phyloP scores from a whole-genome alignment of 495 filamentous ascomycete species.

The Hyaloscypha finlandica region DNA sequence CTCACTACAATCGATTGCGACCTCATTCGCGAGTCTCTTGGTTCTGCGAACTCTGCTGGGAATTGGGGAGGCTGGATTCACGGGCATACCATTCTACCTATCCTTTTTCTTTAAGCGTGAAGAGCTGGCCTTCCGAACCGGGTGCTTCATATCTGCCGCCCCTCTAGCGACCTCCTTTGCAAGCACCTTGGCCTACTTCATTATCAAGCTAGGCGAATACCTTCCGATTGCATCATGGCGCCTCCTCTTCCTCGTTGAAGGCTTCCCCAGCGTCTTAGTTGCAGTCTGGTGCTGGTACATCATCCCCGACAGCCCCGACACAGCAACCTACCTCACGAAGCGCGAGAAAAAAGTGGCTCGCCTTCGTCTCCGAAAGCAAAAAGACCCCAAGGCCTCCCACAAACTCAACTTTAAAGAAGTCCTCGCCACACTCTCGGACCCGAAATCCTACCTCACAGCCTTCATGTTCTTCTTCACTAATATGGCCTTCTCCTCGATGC shows the following conservation, averaged over 20 bases:
- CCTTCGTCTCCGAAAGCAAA: conserved; percentile 51
- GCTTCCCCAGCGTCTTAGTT: conserved; percentile 70
- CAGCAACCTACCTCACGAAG: conserved; percentile 67
- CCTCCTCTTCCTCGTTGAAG: conserved; percentile 84
- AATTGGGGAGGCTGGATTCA: conserved; percentile 74
- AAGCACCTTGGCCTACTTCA: conserved; percentile 79
- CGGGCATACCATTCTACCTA: conserved; percentile 77
- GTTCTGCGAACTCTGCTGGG: conserved; percentile 67
- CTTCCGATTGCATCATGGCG: conserved; percentile 76
- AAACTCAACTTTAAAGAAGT: conserved; percentile 54
- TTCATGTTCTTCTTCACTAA: conserved; percentile 59
- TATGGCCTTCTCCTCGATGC: conserved; percentile 75
- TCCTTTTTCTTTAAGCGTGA: conserved; percentile 84
- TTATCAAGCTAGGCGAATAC: conserved; percentile 61
- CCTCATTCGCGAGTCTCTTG: conserved; percentile 72
- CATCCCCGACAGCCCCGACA: conserved; percentile 71
- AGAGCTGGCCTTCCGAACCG: conserved; percentile 79
- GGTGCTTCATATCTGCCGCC: conserved; percentile 80
- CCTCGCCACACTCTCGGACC: conserved; percentile 56
- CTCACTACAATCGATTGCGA: conserved; percentile 68
- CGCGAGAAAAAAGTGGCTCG: conserved; percentile 76
- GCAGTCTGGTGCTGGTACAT: conserved; percentile 69
- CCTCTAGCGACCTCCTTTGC: conserved; percentile 84
- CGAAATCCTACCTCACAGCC: conserved; percentile 69
- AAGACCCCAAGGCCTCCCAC: not conserved